Conservation (phyloP, 1,284 basidiomycete genomes). For the Tylopilus orsonianus region DNA sequence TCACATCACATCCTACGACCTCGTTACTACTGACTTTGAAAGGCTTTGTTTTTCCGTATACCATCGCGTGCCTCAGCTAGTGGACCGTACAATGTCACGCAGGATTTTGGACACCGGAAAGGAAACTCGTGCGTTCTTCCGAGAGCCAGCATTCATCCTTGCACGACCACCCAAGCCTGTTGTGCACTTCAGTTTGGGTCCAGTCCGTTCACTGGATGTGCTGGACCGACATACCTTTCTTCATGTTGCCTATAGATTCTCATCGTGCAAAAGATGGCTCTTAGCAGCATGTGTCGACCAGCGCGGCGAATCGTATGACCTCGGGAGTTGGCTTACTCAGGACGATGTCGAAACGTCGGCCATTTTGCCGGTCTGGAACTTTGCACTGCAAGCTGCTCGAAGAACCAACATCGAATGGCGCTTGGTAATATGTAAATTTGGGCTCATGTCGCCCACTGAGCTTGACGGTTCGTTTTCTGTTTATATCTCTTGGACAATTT, state of each 20-base stretch:
- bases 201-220: slow-evolving; percentile 58
- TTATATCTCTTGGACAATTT: neutral
- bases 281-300: slow-evolving; percentile 75
- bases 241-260: slow-evolving; percentile 72
- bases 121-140: slow-evolving; percentile 49
- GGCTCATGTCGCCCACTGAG: slow-evolving; percentile 56
- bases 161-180: slow-evolving; percentile 46
- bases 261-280: slow-evolving; percentile 69
- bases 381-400: slow-evolving; percentile 57
- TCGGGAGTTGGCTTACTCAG: slow-evolving; percentile 63
- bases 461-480: slow-evolving; percentile 56
- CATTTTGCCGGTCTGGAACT: slow-evolving; percentile 63
- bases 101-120: slow-evolving; percentile 43
- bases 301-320: slow-evolving; percentile 68
- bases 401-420: slow-evolving; percentile 77
- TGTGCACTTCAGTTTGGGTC: slow-evolving; percentile 47
- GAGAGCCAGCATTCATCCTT: slow-evolving; percentile 65
- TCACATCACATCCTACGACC: slow-evolving; percentile 40
- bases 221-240: slow-evolving; percentile 68
- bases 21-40: slow-evolving; percentile 28
- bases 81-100: slow-evolving; percentile 60
- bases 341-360: slow-evolving; percentile 44
- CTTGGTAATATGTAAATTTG: slow-evolving; percentile 67
- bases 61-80: slow-evolving; percentile 61
- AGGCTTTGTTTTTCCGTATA: slow-evolving; percentile 62